Conservation (phyloP, 2,329 filamentous ascomycete genomes). For the Chaetoscypha palmicola region DNA sequence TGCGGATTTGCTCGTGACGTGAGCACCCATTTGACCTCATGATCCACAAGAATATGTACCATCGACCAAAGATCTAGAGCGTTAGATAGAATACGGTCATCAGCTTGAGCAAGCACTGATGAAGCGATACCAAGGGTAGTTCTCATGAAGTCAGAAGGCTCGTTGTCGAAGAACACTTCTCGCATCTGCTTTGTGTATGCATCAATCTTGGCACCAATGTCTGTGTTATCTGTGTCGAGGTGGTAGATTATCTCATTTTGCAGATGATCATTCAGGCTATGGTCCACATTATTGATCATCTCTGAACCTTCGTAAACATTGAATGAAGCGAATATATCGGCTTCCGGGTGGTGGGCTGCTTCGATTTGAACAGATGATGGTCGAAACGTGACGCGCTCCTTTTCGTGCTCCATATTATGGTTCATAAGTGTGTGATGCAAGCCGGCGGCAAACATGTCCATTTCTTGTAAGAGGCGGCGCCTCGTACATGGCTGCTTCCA, state of each 20-base stretch:
- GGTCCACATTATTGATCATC: conserved; percentile 31
- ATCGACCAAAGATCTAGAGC: conserved; percentile 58
- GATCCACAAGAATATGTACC: conserved; percentile 55
- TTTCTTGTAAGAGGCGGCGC: conserved; percentile 53
- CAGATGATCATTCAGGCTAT: conserved; percentile 30
- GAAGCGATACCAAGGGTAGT: conserved; percentile 47
- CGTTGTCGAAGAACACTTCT: conserved; percentile 49
- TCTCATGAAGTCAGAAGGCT: conserved; percentile 53
- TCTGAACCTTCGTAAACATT: conserved; percentile 24
- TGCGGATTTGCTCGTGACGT: conserved; percentile 14
- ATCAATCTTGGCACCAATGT: conserved; percentile 52
- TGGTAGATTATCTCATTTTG: conserved; percentile 38
- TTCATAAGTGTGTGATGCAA: conserved; percentile 57
- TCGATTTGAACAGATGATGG: conserved; percentile 41
- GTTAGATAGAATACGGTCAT: conserved; percentile 43
- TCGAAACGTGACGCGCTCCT: conserved; percentile 42
- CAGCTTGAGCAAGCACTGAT: conserved; percentile 38
- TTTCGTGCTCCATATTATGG: conserved; percentile 49
- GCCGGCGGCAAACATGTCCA: conserved; percentile 57
- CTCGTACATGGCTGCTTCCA: conserved; percentile 59
- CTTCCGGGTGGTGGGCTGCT: conserved; percentile 52
- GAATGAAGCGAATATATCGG: conserved; percentile 30
- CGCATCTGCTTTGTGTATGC: conserved; percentile 53
- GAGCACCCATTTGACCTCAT: conserved; percentile 53
- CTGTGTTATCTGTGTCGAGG: conserved; percentile 55